phyloP scores from a whole-genome alignment of 257 asterid species.

The Craterostigma plantagineum region DNA sequence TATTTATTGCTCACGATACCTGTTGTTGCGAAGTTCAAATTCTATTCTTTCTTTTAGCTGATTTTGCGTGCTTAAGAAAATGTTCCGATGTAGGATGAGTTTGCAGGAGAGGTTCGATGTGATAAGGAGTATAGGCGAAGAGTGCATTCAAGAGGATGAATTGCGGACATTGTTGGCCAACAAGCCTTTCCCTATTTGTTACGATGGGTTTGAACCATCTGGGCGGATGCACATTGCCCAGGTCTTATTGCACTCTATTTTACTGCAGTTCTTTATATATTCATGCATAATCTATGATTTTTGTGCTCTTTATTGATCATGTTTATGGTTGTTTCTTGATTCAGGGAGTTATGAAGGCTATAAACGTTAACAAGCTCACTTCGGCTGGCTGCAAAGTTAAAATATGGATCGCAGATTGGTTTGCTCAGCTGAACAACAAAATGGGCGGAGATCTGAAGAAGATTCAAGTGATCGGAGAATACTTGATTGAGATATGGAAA shows the following conservation, averaged over 20 bases:
- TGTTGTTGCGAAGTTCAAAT: too few species aligned
- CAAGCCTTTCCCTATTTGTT: constrained; percentile 52
- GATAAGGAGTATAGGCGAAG: constrained; percentile 72
- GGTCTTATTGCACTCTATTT: constrained; percentile 17
- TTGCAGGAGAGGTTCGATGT: constrained; percentile 39
- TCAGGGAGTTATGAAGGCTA: constrained; percentile 80
- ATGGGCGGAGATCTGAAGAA: constrained; percentile 84
- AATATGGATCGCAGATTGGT: constrained; percentile 92
- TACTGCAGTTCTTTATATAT: too few species aligned
- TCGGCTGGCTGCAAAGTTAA: constrained; percentile 78
- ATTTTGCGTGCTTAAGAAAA: neutral
- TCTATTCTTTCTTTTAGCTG: neutral
- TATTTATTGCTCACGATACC: too few species aligned
- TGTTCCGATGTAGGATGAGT: constrained; percentile 20
- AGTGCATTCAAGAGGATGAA: constrained; percentile 80
- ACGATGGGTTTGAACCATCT: constrained; percentile 81
- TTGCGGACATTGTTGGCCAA: constrained; percentile 42
- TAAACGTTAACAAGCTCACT: constrained; percentile 67
- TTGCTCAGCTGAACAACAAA: constrained; percentile 71
- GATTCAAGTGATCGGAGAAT: constrained; percentile 52
- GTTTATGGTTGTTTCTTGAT: too few species aligned
- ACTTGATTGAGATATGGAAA: constrained; percentile 84
- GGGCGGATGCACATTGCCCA: constrained; percentile 95
- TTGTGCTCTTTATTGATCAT: too few species aligned
- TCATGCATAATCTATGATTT: too few species aligned